Base-by-base conservation (phyloP, 2,329 filamentous ascomycete genomes). In the Trichoderma koningiopsis region DNA sequence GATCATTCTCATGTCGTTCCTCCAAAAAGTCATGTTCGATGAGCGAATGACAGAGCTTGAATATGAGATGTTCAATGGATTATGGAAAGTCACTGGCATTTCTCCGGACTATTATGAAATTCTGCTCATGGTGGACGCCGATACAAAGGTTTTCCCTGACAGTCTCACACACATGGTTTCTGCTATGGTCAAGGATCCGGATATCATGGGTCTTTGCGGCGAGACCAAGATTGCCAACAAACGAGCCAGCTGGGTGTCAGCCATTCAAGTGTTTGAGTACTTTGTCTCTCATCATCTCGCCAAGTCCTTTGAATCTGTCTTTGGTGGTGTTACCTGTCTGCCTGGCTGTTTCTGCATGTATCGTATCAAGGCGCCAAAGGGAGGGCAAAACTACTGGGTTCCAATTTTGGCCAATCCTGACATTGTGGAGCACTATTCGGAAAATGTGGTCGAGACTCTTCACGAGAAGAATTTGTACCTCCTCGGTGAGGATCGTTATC, bases 291-390 rank as follows among this genome's bases (percentile, higher is more conserved):
- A 99, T 80, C 96, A 99, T 80, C 87, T 96, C 76, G 89, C 94
- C 76, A 99, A 99, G 82, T 94, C 95, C 4, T 99, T 99, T 82
- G 96, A 99, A 81, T 97, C 94, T 0, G 92, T 97, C 73, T 99
- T 99, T 81, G 96, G 96, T 82, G 96, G 96, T 91, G 96, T 99
- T 71, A 99, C 96, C 72, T 99, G 96, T 86, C 86, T 99, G 74
- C 96, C 96, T 19, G 96, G 96, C 73, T 99, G 96, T 85, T 99
- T 99, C 89, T 97, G 94, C 86, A 99, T 99, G 96, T 99, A 99
- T 84, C 92, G 96, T 77, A 98, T 99, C 88, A 99, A 99, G 83
- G 92, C 96, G 35, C 96, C 96, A 71, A 99, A 99, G 83, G 96
- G 96, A 73, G 95, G 92, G 31, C 94, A 98, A 79, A 98, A 99